Evolutionary conservation across 2,329 filamentous ascomycete species (phyloP), one percentile per base, ranked within the genome.

Genomic region (Nakataea oryzae): DNA sequence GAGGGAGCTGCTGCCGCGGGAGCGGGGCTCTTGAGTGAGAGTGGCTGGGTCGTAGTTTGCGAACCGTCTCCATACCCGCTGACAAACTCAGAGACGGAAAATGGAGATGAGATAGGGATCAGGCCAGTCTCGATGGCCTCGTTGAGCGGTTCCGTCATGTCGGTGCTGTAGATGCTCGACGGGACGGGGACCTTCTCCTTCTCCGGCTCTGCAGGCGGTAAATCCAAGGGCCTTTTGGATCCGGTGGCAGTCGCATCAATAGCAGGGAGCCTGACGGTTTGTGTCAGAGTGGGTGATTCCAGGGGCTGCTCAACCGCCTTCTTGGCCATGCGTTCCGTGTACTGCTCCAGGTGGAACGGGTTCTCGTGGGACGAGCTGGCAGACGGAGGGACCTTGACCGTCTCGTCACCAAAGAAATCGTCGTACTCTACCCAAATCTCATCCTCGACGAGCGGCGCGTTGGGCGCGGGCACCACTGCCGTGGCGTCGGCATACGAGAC

Each of bases 341-440:
- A 81, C 2, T 71, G 75, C 66, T 86, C 81, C 14, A 84, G 77
- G 65, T 83, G 78, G 69, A 86, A 83, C 27, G 85, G 79, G 62
- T 79, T 71, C 0, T 81, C 82, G 29, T 79, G 77, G 0, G 85
- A 86, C 0, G 83, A 85, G 1, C 79, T 81, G 6, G 80, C 76
- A 0, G 84, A 85, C 1, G 75, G 74, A 2, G 80, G 79, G 1
- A 74, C 74, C 65, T 77, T 76, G 34, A 69, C 63, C 1, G 71
- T 71, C 12, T 79, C 81, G 13, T 90, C 87, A 61, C 90, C 89
- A 61, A 97, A 83, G 14, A 97, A 77, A 68, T 97, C 93, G 66
- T 97, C 87, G 70, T 96, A 97, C 74, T 96, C 93, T 60, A 93
- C 87, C 93, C 93, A 97, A 1, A 96, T 83, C 70, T 97, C 93